These are phyloP conservation scores for Butyriboletus loyo DNA, from an alignment of 768 basidiomycete genomes.

Conservation along the genomic window DNA sequence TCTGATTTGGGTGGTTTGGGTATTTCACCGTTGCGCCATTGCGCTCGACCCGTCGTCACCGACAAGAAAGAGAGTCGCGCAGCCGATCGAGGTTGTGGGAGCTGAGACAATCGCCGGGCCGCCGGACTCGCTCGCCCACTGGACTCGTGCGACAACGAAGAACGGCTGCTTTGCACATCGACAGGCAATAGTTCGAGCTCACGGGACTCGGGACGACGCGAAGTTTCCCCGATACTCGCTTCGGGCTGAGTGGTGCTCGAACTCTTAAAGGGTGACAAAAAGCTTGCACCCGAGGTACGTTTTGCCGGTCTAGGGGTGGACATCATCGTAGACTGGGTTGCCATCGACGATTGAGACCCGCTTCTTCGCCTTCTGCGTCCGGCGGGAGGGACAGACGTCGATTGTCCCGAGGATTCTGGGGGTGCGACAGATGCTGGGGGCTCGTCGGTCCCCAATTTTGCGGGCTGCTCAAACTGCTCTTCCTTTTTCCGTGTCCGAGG, in stretches of 20 bases:
- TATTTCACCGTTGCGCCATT: constrained; percentile 23
- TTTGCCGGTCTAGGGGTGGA: constrained; percentile 19
- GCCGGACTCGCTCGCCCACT: constrained; percentile 11
- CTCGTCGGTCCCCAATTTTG: constrained; percentile 23
- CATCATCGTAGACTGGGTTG: constrained; percentile 12
- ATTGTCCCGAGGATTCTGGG: background rate
- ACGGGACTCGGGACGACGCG: constrained; percentile 6
- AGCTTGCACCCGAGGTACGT: constrained; percentile 28
- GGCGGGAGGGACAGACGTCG: constrained; percentile 6
- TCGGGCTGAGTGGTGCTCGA: constrained; percentile 9
- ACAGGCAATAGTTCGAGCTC: constrained; percentile 26
- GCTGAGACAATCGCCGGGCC: constrained; percentile 12
- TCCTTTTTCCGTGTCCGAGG: constrained; percentile 23
- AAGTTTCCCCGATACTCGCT: constrained; percentile 8
- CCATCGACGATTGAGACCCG: constrained; percentile 25
- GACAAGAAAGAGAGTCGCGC: constrained; percentile 26
- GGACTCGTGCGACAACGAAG: constrained; percentile 19
- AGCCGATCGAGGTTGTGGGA: constrained; percentile 14
- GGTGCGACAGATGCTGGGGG: background rate
- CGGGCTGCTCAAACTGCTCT: constrained; percentile 24
- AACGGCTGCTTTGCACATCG: constrained; percentile 19
- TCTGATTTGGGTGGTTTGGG: constrained; percentile 47
- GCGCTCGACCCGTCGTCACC: constrained; percentile 12
- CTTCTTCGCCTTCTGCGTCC: constrained; percentile 9
- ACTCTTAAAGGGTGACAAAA: constrained; percentile 27